phyloP scores from a whole-genome alignment of 1,139 yeast species.

The Pichia sp. region DNA sequence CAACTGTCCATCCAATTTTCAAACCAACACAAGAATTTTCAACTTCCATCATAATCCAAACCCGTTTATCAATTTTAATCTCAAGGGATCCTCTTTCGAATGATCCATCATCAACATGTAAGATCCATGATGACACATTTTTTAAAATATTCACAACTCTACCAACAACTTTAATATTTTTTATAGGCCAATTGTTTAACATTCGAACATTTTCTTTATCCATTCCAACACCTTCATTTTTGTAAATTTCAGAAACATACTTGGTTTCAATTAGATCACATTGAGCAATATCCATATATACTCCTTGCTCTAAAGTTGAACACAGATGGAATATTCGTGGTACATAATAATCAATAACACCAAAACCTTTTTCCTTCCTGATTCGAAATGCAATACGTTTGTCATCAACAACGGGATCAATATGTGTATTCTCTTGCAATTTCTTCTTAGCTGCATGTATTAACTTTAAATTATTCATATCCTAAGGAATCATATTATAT shows the following conservation, averaged over 20 bases:
- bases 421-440: neutral
- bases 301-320: conserved; percentile 23
- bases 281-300: neutral
- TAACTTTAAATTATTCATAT: conserved; percentile 1
- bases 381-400: conserved; percentile 3
- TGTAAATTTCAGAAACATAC: conserved; percentile 4
- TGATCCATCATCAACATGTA: too few relatives aligned
- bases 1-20: too few relatives aligned
- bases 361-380: too few relatives aligned
- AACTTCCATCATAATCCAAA: too few relatives aligned
- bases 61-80: too few relatives aligned
- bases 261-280: neutral
- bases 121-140: too few relatives aligned
- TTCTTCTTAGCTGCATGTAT: conserved; percentile 5
- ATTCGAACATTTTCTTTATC: conserved; percentile 4
- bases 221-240: conserved; percentile 4
- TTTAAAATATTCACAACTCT: conserved; percentile 22
- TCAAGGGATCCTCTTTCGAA: too few relatives aligned
- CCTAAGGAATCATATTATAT: too few relatives aligned
- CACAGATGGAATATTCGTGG: conserved; percentile 34
- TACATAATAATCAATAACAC: conserved; percentile 28
- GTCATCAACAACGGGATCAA: conserved; percentile 1
- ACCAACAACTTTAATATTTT: conserved; percentile 30
- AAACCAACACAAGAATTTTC: too few relatives aligned
- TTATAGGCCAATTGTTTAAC: conserved; percentile 35